Base-by-base conservation (phyloP, 164 flowering plant genomes). In the Macadamia tetraphylla region DNA sequence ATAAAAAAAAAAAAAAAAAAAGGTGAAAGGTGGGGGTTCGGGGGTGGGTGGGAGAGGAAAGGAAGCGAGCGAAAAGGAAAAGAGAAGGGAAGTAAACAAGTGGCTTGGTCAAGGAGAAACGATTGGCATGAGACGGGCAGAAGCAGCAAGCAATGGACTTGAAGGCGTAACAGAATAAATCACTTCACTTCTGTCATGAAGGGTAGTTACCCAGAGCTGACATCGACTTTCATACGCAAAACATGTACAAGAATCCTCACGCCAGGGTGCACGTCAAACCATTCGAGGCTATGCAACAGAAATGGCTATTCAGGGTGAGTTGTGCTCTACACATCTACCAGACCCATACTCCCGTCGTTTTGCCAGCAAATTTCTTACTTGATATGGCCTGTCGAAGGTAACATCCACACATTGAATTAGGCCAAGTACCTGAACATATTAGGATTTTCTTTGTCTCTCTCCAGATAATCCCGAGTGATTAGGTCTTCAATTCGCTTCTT, bases 401-500 rank as follows among this genome's bases (percentile, higher is more conserved):
- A 29, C 18, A 49, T 63, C 52, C 56, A 62, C 31, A 59, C 61
- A 65, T 67, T 51, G 60, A 58, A 70, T 92, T 80, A 93, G 11
- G 98, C 97, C 76, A 93, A 72, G 78, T 93, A 93, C 78, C 81
- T 86, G 81, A 89, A 93, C 76, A 78, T 0, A 72, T 85, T 90
- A 7, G 94, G 85, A 72, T 88, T 88, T 9, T 86, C 88, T 66
- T 83, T 87, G 79, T 90, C 98, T 61, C 98, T 83, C 76, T 89
- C 95, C 72, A 93, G 74, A 77, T 90, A 90, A 66, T 93, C 98
- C 12, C 97, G 81, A 7, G 93, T 83, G 65, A 93, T 89, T 75
- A 89, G 72, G 73, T 89, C 92, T 72, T 89, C 92, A 42, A 89
- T 89, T 73, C 92, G 71, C 79, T 89, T 89, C 82, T 89, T 89